phyloP scores from a whole-genome alignment of 108 stramenopile species.

The Epithemia pelagica region DNA sequence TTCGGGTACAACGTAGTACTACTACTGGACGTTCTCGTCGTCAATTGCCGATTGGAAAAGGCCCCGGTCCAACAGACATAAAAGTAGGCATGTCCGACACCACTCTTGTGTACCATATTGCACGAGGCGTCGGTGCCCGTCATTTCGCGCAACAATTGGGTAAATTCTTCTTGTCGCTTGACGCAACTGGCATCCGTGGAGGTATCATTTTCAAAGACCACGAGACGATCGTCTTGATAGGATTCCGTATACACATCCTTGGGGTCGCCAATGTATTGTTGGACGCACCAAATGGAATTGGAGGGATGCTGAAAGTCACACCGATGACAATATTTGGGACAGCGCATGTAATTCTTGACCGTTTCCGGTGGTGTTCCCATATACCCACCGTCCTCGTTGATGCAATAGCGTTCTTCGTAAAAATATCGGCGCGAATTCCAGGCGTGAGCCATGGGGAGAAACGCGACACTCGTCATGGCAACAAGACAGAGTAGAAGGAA shows the following conservation, averaged over 20 bases:
- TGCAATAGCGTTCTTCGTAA: not conserved
- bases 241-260: not conserved
- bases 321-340: not conserved
- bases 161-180: not conserved
- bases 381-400: not conserved
- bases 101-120: not conserved
- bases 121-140: not conserved
- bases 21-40: too few relatives aligned
- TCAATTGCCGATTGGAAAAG: too few relatives aligned
- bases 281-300: not conserved
- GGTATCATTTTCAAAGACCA: not conserved
- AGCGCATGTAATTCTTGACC: not conserved
- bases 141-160: not conserved
- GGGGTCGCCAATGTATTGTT: not conserved
- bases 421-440: not conserved
- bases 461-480: too few relatives aligned
- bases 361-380: not conserved
- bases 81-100: not conserved
- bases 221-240: not conserved
- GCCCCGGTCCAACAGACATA: not conserved
- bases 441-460: too few relatives aligned
- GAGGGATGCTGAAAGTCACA: not conserved
- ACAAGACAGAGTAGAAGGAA: too few relatives aligned
- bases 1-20: too few relatives aligned
- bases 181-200: not conserved